A percentile compares a stretch with the other conserved stretches of the same genome.
These are phyloP conservation scores for Hemileccinum rubropunctum DNA, from an alignment of 768 basidiomycete genomes.

Conservation along the genomic window DNA sequence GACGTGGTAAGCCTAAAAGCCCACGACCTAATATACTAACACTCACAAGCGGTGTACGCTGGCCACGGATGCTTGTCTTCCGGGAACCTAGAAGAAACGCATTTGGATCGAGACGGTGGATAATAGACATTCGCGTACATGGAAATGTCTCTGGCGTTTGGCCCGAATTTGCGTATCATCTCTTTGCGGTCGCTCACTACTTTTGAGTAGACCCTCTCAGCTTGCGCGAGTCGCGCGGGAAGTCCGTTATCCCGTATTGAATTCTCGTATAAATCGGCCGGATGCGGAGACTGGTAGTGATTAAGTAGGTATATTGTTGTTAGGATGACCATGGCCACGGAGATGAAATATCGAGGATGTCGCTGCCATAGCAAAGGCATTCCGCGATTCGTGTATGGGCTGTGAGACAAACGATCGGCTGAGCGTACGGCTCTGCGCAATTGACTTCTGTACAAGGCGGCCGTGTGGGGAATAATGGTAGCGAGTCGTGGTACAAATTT, in stretches of 20 bases:
- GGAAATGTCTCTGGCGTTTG: constrained; percentile 43
- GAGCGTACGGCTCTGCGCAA: constrained; percentile 5
- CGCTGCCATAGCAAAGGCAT: constrained; percentile 38
- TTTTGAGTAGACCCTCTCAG: constrained; percentile 47
- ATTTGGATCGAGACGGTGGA: constrained; percentile 2
- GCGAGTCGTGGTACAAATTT: constrained; percentile 10
- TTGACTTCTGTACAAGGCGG: constrained; percentile 6
- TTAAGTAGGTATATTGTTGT: constrained; percentile 48
- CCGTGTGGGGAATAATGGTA: constrained; percentile 13
- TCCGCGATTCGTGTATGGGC: constrained; percentile 4
- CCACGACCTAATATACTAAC: background rate
- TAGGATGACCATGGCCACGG: constrained; percentile 40
- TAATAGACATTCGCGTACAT: constrained; percentile 28
- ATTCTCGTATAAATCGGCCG: constrained; percentile 20
- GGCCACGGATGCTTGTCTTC: constrained; percentile 52
- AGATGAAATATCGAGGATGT: constrained; percentile 52
- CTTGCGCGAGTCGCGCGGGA: constrained; percentile 38
- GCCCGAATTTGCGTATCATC: constrained; percentile 55
- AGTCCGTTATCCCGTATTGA: constrained; percentile 35
- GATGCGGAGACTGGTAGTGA: constrained; percentile 31
- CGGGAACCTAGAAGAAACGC: constrained; percentile 43
- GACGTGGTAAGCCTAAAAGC: constrained; percentile 1
- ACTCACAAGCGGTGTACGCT: constrained; percentile 56
- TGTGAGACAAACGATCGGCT: constrained; percentile 2
- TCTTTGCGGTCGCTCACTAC: constrained; percentile 39